Evolutionary conservation across 345 rosid genomes (phyloP).

Genomic region (Cardamine resedifolia): DNA sequence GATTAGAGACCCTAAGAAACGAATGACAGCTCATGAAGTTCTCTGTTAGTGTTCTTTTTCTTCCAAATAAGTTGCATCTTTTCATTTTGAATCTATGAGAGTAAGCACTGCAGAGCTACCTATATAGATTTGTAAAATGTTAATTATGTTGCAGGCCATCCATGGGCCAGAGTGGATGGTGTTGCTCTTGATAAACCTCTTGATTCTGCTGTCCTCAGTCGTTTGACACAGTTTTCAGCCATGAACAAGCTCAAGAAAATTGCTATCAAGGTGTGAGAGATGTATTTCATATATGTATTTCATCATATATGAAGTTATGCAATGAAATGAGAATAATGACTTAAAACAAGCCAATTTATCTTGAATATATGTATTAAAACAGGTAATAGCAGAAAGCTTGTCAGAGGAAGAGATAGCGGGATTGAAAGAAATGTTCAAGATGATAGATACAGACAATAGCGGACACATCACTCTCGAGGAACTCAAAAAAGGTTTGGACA

Average conservation of each 20-base stretch:
- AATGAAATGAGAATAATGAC: not conserved
- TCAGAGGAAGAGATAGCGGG: constrained; percentile 95
- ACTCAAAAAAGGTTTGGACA: constrained; percentile 74
- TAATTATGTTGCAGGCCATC: constrained; percentile 64
- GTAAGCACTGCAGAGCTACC: not conserved
- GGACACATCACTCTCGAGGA: constrained; percentile 91
- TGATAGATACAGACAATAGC: constrained; percentile 86
- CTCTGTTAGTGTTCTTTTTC: constrained; percentile 61
- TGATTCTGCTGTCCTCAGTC: constrained; percentile 85
- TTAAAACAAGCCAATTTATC: not conserved
- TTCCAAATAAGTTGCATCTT: not conserved
- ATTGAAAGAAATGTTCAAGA: constrained; percentile 86
- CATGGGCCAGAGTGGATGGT: constrained; percentile 91
- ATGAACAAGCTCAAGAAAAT: constrained; percentile 96
- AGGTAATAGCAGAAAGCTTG: constrained; percentile 90
- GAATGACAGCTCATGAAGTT: constrained; percentile 85
- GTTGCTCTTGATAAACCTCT: constrained; percentile 92
- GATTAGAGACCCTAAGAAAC: constrained; percentile 73
- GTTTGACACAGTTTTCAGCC: constrained; percentile 91
- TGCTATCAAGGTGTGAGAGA: constrained; percentile 60
- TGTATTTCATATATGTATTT: not conserved
- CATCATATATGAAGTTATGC: not conserved
- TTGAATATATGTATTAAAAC: constrained; percentile 4
- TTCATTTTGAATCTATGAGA: not conserved
- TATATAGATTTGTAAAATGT: not conserved